phyloP scores from a whole-genome alignment of 345 rosid genomes.

The Capsella bursapastoris region DNA sequence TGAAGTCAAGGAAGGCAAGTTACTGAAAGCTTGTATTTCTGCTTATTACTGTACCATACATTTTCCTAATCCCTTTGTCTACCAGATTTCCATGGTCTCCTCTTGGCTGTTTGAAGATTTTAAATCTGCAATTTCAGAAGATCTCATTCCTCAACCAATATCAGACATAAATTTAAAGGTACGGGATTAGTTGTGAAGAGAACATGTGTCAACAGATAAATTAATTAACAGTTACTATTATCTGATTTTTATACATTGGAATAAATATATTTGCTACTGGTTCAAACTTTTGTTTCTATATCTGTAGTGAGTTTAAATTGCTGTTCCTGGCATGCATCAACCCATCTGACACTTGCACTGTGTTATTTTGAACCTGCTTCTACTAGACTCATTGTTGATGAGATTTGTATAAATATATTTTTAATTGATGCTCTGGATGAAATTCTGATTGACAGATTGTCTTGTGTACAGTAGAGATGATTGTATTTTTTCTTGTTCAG shows the following conservation, averaged over 20 bases:
- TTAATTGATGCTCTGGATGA: background rate
- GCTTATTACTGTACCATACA: slow-evolving; percentile 17
- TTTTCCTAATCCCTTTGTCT: slow-evolving; percentile 34
- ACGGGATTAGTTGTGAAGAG: slow-evolving; percentile 19
- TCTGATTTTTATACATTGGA: background rate
- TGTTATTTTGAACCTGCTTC: background rate
- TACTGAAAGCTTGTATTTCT: background rate
- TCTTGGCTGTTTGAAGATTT: slow-evolving; percentile 84
- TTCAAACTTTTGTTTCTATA: slow-evolving; percentile 8
- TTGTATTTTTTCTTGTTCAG: background rate
- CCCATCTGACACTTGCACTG: slow-evolving; percentile 19
- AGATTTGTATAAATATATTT: background rate
- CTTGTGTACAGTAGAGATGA: slow-evolving; percentile 14
- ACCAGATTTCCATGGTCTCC: slow-evolving; percentile 60
- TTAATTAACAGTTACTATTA: slow-evolving; percentile 4
- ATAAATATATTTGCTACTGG: slow-evolving; percentile 2
- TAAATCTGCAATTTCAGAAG: slow-evolving; percentile 62
- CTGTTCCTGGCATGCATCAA: slow-evolving; percentile 19
- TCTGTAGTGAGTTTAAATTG: slow-evolving; percentile 3
- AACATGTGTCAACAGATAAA: background rate
- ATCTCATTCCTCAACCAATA: slow-evolving; percentile 55
- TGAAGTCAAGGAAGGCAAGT: slow-evolving; percentile 79
- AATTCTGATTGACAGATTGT: background rate
- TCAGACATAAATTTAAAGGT: slow-evolving; percentile 87
- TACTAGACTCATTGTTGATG: slow-evolving; percentile 4